phyloP scores from a whole-genome alignment of 441 rosid species.

The Gossypium gossypioides region DNA sequence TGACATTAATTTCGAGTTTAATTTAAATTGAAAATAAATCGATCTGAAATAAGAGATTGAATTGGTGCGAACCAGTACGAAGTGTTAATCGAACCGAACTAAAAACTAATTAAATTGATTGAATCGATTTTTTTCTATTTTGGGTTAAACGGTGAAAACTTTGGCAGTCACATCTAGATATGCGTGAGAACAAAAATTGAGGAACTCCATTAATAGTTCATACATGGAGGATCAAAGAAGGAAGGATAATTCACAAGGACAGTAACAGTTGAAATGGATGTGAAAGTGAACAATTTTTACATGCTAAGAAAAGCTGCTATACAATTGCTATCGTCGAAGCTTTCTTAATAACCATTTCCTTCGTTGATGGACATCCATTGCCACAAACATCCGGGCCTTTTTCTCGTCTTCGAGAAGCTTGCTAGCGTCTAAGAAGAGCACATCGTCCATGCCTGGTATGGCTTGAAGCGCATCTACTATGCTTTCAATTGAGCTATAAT shows the following conservation, averaged over 20 bases:
- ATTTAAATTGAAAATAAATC: too few relatives aligned
- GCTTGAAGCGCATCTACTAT: slow-evolving; percentile 44
- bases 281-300: background rate
- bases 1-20: too few relatives aligned
- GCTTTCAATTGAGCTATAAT: slow-evolving; percentile 27
- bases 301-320: background rate
- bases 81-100: too few relatives aligned
- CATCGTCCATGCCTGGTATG: slow-evolving; percentile 42
- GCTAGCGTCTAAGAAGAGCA: slow-evolving; percentile 43
- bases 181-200: background rate
- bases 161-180: too few relatives aligned
- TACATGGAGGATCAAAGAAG: background rate
- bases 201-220: background rate
- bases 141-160: too few relatives aligned
- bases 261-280: background rate
- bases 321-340: slow-evolving; percentile 20
- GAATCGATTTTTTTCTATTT: too few relatives aligned
- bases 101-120: too few relatives aligned
- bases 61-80: too few relatives aligned
- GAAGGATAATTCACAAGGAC: background rate
- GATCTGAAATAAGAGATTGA: too few relatives aligned
- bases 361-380: slow-evolving; percentile 32
- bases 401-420: slow-evolving; percentile 39
- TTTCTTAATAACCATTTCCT: slow-evolving; percentile 37
- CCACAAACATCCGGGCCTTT: slow-evolving; percentile 32